Evolutionary conservation across 1,139 yeast species (phyloP).

Genomic region (Entelexis paramagnoliae): DNA sequence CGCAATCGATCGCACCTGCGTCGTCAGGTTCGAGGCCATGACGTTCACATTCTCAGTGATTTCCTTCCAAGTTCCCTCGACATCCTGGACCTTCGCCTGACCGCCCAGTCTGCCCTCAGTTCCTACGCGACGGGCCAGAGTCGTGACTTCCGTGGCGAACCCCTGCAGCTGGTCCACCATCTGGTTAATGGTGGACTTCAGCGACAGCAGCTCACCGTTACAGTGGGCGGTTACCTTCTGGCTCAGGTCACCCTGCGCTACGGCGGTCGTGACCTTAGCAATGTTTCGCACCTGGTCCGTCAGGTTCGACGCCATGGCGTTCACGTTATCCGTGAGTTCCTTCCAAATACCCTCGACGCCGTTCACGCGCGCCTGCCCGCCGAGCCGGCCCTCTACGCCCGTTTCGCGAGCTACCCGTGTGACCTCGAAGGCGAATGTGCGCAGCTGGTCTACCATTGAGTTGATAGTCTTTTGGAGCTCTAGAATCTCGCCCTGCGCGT

Average conservation of each 20-base stretch:
- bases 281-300: constrained; percentile 83
- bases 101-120: constrained; percentile 85
- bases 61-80: constrained; percentile 90
- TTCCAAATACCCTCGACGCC: constrained; percentile 86
- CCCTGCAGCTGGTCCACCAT: constrained; percentile 85
- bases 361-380: constrained; percentile 78
- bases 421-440: constrained; percentile 81
- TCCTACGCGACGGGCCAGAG: constrained; percentile 80
- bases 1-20: constrained; percentile 82
- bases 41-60: constrained; percentile 81
- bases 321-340: constrained; percentile 78
- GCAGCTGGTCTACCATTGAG: constrained; percentile 78
- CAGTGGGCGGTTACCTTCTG: constrained; percentile 83
- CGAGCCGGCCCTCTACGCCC: constrained; percentile 77
- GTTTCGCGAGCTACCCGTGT: constrained; percentile 83
- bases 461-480: constrained; percentile 71
- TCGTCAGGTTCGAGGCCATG: constrained; percentile 82
- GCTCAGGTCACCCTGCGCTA: constrained; percentile 79
- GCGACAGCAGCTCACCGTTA: constrained; percentile 74
- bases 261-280: constrained; percentile 86
- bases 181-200: constrained; percentile 68
- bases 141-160: constrained; percentile 81
- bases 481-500: constrained; percentile 74
- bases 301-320: constrained; percentile 80
- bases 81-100: constrained; percentile 84